Base-by-base conservation (phyloP, 2,329 filamentous ascomycete species). In the Aureobasidium sp. region DNA sequence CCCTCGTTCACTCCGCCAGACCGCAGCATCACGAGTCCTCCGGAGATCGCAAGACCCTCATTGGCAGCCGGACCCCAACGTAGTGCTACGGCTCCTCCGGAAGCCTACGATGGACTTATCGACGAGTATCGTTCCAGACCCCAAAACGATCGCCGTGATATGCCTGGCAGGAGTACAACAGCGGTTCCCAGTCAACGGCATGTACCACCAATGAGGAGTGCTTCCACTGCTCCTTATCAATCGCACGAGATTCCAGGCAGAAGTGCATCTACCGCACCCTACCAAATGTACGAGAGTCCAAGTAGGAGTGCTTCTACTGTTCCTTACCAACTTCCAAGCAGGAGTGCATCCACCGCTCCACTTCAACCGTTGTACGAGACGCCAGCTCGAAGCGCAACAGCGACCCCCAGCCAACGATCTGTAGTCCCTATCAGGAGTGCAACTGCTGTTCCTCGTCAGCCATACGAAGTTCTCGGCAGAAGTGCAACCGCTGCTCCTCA, bases 41-140 rank as follows among this genome's bases (percentile, higher is more conserved):
- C 58, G 11, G 62, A 64, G 49, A 48, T 52, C 6, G 35, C 56
- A 31, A 52, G 59, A 33, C 37, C 50, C 15, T 11, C 17, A 29
- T 27, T 44, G 1, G 48, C 35, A 35, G 49, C 49, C 45, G 49
- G 31, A 17, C 40, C 39, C 15, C 62, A 63, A 24, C 64, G 64
- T 12, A 65, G 62, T 39, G 61, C 48, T 19, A 59, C 54, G 15
- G 64, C 62, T 19, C 64, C 64, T 27, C 56, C 61, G 8, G 59
- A 50, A 24, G 40, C 45, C 15, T 58, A 61, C 37, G 42, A 49
- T 7, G 24, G 42, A 8, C 7, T 59, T 12, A 57, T 57, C 22
- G 52, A 62, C 2, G 61, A 57, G 27, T 56, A 62, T 31, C 44
- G 45, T 3, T 11, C 33, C 8, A 27, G 31, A 7, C 53, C 53